Evolutionary conservation across 768 basidiomycete species (phyloP).

Genomic region (Russula sp.): DNA sequence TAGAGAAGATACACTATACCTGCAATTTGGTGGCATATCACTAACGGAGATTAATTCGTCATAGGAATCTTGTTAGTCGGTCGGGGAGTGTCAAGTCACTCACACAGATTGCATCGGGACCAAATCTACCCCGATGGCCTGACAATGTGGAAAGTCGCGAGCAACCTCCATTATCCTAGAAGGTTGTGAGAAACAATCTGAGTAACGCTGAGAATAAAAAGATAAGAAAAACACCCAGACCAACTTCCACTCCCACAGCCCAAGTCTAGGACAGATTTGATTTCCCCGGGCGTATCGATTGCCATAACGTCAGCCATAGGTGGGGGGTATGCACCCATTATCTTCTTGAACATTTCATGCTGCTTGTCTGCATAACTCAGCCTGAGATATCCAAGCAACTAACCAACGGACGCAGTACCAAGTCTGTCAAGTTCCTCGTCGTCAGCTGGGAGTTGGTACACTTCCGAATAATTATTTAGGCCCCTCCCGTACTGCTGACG

Average conservation of each 20-base stretch:
- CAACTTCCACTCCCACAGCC: conserved; percentile 78
- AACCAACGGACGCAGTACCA: conserved; percentile 32
- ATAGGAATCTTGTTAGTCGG: conserved; percentile 13
- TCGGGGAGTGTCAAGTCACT: conserved; percentile 26
- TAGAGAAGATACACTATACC: conserved; percentile 33
- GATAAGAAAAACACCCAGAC: conserved; percentile 32
- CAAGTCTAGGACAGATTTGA: conserved; percentile 61
- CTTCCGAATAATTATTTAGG: conserved; percentile 71
- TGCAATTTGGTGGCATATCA: conserved; percentile 61
- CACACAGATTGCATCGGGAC: conserved; percentile 72
- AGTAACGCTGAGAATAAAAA: not conserved
- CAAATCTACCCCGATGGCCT: conserved; percentile 67
- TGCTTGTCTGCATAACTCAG: conserved; percentile 47
- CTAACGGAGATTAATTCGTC: conserved; percentile 30
- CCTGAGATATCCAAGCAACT: not conserved
- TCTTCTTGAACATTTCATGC: conserved; percentile 52
- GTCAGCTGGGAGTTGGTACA: conserved; percentile 73
- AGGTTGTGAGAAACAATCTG: conserved; percentile 4
- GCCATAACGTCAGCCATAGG: conserved; percentile 51
- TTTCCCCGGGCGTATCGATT: conserved; percentile 48
- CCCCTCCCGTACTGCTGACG: conserved; percentile 60
- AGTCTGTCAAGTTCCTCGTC: conserved; percentile 67
- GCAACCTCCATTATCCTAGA: conserved; percentile 71
- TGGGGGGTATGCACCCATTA: conserved; percentile 63
- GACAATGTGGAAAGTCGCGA: conserved; percentile 61